Percentiles rank a stretch among this genome's conserved stretches.
Conservation (phyloP, 2,329 filamentous ascomycete species). For the Pseudogymnoascus sp. region DNA sequence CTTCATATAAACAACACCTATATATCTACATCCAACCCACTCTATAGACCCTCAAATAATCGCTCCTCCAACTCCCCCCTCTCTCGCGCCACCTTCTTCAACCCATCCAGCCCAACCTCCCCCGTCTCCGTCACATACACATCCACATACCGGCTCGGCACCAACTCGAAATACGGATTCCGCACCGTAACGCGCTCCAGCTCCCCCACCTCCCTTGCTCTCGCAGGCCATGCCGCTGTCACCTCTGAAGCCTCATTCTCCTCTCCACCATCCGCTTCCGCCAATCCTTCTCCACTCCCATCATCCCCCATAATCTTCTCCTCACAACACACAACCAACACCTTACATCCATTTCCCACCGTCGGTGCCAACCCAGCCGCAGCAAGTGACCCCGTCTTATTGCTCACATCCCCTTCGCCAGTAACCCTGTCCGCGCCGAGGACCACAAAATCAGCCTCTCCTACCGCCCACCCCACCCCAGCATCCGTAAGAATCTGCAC, state of each 20-base stretch:
- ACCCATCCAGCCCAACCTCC: constrained; percentile 15
- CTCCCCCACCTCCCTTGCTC: constrained; percentile 8
- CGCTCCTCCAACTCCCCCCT: constrained; percentile 19
- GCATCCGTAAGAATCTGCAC: constrained; percentile 46
- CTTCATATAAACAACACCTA: not conserved
- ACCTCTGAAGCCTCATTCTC: constrained; percentile 47
- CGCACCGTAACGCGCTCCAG: constrained; percentile 25
- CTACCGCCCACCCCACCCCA: constrained; percentile 45
- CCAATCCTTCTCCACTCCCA: constrained; percentile 25
- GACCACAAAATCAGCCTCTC: constrained; percentile 47
- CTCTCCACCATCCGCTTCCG: constrained; percentile 34
- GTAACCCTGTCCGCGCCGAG: constrained; percentile 58
- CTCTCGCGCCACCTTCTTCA: constrained; percentile 16
- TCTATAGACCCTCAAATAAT: constrained; percentile 16
- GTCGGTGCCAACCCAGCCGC: constrained; percentile 47
- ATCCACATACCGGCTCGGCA: constrained; percentile 24
- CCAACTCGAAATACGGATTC: constrained; percentile 32
- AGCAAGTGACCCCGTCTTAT: constrained; percentile 58
- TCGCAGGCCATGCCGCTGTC: constrained; percentile 35
- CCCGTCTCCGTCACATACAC: constrained; percentile 27
- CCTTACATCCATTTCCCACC: constrained; percentile 36
- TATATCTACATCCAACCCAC: not conserved
- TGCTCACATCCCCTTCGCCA: constrained; percentile 49
- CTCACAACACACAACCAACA: constrained; percentile 49
- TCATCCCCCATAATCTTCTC: constrained; percentile 48